Evolutionary conservation across 73 alveolate genomes (phyloP).

Genomic region (Urostyla sp.): DNA sequence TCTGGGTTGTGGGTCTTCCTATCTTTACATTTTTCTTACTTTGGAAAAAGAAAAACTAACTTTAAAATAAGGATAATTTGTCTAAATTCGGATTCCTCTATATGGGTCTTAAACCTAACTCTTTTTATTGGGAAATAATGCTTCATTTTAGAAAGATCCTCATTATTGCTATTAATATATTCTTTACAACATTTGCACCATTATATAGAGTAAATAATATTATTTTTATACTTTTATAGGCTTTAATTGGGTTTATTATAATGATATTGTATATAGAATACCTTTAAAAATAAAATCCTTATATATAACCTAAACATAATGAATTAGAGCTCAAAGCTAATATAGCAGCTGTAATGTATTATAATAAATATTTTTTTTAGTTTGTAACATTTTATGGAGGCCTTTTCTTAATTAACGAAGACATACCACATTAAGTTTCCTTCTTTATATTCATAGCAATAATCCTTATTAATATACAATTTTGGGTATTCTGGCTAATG

Average conservation of each 20-base stretch:
- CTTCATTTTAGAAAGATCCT: slow-evolving; percentile 67
- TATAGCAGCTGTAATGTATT: slow-evolving; percentile 56
- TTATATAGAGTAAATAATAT: slow-evolving; percentile 49
- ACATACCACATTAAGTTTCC: slow-evolving; percentile 38
- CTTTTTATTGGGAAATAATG: slow-evolving; percentile 66
- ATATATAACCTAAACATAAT: slow-evolving; percentile 43
- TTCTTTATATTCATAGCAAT: slow-evolving; percentile 21
- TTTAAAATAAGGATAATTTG: slow-evolving; percentile 12
- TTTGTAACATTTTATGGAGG: slow-evolving; percentile 72
- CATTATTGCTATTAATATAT: slow-evolving; percentile 58
- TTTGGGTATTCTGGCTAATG: slow-evolving; percentile 55
- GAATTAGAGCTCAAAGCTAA: slow-evolving; percentile 68
- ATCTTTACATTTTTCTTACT: slow-evolving; percentile 23
- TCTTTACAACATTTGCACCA: slow-evolving; percentile 58
- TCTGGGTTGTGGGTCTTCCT: slow-evolving; percentile 74
- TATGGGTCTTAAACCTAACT: slow-evolving; percentile 56
- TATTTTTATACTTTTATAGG: slow-evolving; percentile 11
- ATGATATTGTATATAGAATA: slow-evolving; percentile 44
- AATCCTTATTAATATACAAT: slow-evolving; percentile 8
- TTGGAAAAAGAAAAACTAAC: not conserved
- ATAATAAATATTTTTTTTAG: not conserved
- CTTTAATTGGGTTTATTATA: slow-evolving; percentile 52
- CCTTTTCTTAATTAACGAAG: slow-evolving; percentile 60
- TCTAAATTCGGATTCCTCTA: slow-evolving; percentile 60
- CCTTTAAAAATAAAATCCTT: slow-evolving; percentile 63